Conservation (phyloP, 768 basidiomycete genomes). For the Cystobasidium onofrii region DNA sequence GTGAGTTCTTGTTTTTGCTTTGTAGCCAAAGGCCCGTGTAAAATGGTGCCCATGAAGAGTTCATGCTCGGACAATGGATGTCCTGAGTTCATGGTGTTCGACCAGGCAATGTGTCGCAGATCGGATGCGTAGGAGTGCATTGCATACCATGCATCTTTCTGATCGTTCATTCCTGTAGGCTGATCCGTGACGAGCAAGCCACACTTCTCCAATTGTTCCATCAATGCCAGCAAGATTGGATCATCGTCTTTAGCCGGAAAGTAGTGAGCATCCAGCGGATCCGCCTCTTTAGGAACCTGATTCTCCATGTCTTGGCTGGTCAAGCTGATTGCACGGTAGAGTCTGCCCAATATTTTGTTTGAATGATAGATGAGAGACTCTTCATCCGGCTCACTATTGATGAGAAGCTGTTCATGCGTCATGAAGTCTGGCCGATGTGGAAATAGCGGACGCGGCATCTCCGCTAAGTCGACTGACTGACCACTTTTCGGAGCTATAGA, state of each 20-base stretch:
- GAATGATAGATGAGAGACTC: conserved; percentile 25
- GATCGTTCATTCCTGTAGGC: neutral
- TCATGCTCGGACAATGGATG: conserved; percentile 27
- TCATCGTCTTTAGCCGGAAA: conserved; percentile 17
- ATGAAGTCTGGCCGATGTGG: conserved; percentile 32
- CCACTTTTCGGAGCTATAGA: conserved; percentile 28
- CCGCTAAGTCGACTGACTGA: conserved; percentile 7
- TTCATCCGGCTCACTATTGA: conserved; percentile 23
- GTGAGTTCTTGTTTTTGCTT: conserved; percentile 23
- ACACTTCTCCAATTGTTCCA: conserved; percentile 19
- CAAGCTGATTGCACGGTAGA: conserved; percentile 24
- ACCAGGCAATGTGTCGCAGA: conserved; percentile 17
- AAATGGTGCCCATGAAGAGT: conserved; percentile 29
- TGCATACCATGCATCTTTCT: conserved; percentile 17
- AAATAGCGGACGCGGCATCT: conserved; percentile 33
- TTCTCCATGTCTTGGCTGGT: conserved; percentile 23
- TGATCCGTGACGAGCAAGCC: neutral
- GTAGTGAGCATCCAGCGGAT: conserved; percentile 13
- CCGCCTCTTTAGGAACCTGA: conserved; percentile 23
- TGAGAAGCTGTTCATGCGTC: neutral
- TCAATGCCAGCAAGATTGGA: conserved; percentile 3
- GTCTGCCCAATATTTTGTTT: conserved; percentile 19
- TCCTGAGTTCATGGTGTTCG: conserved; percentile 29
- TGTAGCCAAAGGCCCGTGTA: conserved; percentile 22
- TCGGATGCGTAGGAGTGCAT: conserved; percentile 29